Evolutionary conservation across 2,329 filamentous ascomycete genomes (phyloP).

Genomic region (Botrytis byssoidea): DNA sequence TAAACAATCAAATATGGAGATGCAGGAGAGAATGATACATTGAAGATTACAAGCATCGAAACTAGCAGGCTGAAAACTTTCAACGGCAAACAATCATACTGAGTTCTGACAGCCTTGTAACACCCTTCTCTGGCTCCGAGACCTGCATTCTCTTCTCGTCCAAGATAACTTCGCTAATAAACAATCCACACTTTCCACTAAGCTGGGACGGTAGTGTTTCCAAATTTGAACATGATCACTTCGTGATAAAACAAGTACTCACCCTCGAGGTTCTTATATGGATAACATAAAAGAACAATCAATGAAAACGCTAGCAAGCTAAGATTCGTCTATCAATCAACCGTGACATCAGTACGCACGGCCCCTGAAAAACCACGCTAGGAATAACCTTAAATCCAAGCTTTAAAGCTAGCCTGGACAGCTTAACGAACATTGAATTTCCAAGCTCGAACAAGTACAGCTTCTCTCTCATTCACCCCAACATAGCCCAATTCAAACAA

Average conservation of each 20-base stretch:
- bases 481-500: neutral
- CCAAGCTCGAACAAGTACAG: neutral
- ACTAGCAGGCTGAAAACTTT: neutral
- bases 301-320: neutral
- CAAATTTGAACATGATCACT: neutral
- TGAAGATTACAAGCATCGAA: neutral
- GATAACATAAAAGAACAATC: neutral
- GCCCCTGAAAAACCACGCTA: neutral
- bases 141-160: neutral
- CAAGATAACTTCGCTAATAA: neutral
- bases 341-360: neutral
- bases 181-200: neutral
- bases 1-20: neutral
- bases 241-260: neutral
- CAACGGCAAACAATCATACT: neutral
- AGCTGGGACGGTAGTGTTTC: neutral
- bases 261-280: neutral
- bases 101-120: neutral
- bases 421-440: neutral
- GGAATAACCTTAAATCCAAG: neutral
- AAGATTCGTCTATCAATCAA: neutral
- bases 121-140: neutral
- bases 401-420: neutral
- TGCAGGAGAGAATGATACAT: rapidly evolving
- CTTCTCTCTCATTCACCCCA: neutral